Conservation (phyloP, 2,329 filamentous ascomycete genomes). For the Onygena corvina region DNA sequence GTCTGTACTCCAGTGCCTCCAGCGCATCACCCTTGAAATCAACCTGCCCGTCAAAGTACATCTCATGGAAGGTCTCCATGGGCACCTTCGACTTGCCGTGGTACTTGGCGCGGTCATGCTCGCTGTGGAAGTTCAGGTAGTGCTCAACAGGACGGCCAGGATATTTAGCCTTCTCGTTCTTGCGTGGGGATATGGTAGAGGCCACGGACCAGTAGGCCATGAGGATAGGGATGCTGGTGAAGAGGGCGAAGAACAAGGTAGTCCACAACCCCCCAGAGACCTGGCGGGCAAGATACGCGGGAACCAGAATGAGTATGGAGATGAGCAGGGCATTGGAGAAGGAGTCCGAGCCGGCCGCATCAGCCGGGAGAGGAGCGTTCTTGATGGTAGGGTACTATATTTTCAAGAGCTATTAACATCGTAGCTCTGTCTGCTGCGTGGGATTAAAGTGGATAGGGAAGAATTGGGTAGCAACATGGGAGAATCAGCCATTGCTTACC, state of each 20-base stretch:
- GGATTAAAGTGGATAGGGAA: no score
- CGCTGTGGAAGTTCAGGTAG: conserved; percentile 50
- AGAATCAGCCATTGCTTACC: no score
- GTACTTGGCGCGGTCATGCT: conserved; percentile 37
- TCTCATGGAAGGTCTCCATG: conserved; percentile 82
- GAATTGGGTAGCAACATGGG: no score
- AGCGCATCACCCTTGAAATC: conserved; percentile 90
- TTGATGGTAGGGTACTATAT: conserved; percentile 74
- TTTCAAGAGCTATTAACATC: no score
- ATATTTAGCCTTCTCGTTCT: conserved; percentile 80
- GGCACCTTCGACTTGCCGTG: conserved; percentile 40
- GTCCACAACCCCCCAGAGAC: conserved; percentile 78
- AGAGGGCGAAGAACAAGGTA: conserved; percentile 68
- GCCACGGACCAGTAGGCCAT: conserved; percentile 68
- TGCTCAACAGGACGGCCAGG: conserved; percentile 80
- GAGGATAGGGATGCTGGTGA: conserved; percentile 69
- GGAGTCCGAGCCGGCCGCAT: conserved; percentile 67
- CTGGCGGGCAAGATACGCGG: conserved; percentile 71
- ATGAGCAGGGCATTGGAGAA: conserved; percentile 78
- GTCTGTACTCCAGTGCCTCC: conserved; percentile 82
- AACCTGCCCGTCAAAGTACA: conserved; percentile 91
- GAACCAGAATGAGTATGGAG: conserved; percentile 56
- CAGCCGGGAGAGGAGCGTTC: conserved; percentile 86
- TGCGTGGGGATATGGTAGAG: conserved; percentile 72
- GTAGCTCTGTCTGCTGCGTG: no score